These are phyloP conservation scores for Passiflora organensis DNA, from an alignment of 345 rosid species.

Conservation along the genomic window DNA sequence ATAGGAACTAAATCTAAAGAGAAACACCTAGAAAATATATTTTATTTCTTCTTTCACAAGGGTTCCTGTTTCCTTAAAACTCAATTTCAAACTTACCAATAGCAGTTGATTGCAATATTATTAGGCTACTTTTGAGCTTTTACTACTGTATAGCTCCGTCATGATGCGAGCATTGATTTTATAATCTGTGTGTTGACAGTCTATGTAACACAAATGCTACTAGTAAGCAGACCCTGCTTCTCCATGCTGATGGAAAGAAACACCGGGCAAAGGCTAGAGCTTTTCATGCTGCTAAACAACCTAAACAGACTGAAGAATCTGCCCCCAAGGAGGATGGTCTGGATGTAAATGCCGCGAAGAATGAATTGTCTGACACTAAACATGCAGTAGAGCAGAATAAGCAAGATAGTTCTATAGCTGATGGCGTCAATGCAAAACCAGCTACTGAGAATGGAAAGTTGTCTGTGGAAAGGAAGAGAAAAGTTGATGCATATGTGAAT, in stretches of 20 bases:
- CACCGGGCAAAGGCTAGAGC: constrained; percentile 75
- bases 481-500: constrained; percentile 30
- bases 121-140: neutral
- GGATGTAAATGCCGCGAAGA: constrained; percentile 25
- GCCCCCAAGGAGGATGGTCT: constrained; percentile 29
- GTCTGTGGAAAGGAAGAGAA: constrained; percentile 48
- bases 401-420: constrained; percentile 22
- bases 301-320: constrained; percentile 37
- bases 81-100: neutral
- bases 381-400: constrained; percentile 27
- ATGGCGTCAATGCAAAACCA: constrained; percentile 5
- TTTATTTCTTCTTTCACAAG: neutral
- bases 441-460: constrained; percentile 31
- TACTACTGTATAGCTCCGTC: neutral
- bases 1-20: too few species aligned
- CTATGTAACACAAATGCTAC: constrained; percentile 81
- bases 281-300: constrained; percentile 50
- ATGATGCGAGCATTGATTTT: neutral
- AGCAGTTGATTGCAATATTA: neutral
- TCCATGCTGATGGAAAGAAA: constrained; percentile 95
- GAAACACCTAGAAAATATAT: too few species aligned
- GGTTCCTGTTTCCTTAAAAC: neutral
- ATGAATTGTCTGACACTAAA: constrained; percentile 16
- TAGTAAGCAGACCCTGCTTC: constrained; percentile 73
- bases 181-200: constrained; percentile 31